Conservation (phyloP, 306 rosid species). For the Glycine soja region DNA sequence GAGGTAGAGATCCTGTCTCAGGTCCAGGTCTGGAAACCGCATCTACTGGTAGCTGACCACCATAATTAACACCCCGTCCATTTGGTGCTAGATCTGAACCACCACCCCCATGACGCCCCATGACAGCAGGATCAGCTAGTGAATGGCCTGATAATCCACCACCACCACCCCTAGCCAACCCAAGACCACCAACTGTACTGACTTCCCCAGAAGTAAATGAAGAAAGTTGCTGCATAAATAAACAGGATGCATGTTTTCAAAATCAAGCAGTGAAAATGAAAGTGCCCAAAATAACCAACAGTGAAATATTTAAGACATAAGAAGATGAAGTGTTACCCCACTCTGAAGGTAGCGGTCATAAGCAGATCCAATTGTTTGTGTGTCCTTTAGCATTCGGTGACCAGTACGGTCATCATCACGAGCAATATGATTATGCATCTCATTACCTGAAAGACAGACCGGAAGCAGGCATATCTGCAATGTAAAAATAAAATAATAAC, state of each 20-base stretch:
- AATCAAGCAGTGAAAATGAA: constrained; percentile 17
- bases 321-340: constrained; percentile 57
- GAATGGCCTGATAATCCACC: constrained; percentile 63
- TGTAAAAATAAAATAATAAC: not conserved
- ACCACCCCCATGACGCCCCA: constrained; percentile 59
- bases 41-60: constrained; percentile 70
- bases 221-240: constrained; percentile 69
- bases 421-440: constrained; percentile 68
- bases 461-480: constrained; percentile 63
- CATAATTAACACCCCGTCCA: constrained; percentile 62
- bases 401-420: constrained; percentile 67
- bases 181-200: constrained; percentile 63
- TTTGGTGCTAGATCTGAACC: constrained; percentile 69
- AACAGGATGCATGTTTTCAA: constrained; percentile 47
- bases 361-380: constrained; percentile 77
- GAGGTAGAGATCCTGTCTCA: constrained; percentile 79
- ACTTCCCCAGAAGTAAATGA: constrained; percentile 75
- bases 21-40: constrained; percentile 68
- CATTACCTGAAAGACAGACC: constrained; percentile 68
- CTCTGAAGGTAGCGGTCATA: constrained; percentile 94
- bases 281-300: too few relatives aligned
- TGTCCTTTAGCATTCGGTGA: constrained; percentile 61
- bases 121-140: constrained; percentile 62
- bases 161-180: constrained; percentile 63
- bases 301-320: too few relatives aligned